phyloP scores from a whole-genome alignment of 441 rosid genomes.

The Biscutella laevigata region DNA sequence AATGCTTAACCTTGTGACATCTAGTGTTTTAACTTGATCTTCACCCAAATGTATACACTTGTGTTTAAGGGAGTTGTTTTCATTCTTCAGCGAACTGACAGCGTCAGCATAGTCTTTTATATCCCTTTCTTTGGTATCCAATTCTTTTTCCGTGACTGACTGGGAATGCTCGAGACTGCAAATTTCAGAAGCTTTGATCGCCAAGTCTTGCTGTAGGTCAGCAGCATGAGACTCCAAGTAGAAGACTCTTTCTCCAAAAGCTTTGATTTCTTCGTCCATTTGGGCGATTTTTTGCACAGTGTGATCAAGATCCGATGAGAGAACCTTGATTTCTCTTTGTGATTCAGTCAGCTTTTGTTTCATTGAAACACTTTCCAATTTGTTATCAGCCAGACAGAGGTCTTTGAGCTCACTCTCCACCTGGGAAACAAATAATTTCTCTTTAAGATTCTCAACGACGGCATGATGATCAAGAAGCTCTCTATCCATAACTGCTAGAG shows the following conservation, averaged over 20 bases:
- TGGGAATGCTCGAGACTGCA: conserved; percentile 39
- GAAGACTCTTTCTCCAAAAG: conserved; percentile 37
- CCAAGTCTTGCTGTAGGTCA: conserved; percentile 46
- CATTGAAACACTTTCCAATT: conserved; percentile 28
- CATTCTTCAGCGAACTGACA: conserved; percentile 34
- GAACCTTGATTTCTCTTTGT: conserved; percentile 9
- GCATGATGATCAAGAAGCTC: conserved; percentile 29
- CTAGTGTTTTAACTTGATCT: conserved; percentile 26
- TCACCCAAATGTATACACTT: conserved; percentile 27
- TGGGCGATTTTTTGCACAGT: conserved; percentile 37
- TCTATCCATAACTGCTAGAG: conserved; percentile 30
- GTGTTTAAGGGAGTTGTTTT: conserved; percentile 33
- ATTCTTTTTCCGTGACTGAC: conserved; percentile 35
- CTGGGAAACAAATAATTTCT: conserved; percentile 37
- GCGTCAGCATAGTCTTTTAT: conserved; percentile 30
- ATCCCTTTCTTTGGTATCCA: conserved; percentile 38
- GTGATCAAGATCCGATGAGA: conserved; percentile 19
- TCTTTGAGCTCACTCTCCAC: conserved; percentile 55
- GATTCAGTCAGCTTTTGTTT: conserved; percentile 36
- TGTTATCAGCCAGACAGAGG: conserved; percentile 32
- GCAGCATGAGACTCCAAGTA: conserved; percentile 45
- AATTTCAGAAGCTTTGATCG: conserved; percentile 41
- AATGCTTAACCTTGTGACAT: conserved; percentile 29
- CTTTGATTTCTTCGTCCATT: conserved; percentile 27
- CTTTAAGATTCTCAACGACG: conserved; percentile 42